Base-by-base conservation (phyloP, 2,329 filamentous ascomycete species). In the Pseudophaeomoniella oleicola region DNA sequence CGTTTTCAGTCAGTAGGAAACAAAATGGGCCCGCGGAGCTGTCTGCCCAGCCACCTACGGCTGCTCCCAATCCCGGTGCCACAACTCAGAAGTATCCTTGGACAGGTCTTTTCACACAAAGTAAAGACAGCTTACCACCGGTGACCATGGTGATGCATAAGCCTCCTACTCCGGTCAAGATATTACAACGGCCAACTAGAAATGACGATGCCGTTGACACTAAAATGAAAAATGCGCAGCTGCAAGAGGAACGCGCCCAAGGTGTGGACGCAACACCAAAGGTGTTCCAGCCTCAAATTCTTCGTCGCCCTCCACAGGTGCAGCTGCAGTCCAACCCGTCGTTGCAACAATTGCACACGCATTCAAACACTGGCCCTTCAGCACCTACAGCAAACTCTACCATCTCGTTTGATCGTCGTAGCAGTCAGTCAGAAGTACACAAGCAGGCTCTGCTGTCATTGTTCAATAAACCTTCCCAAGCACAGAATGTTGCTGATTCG, bases 381-480 rank as follows among this genome's bases (percentile, higher is more conserved):
- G 10, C 35, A 16, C 19, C 18, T 16, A 32, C 35, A 10, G 27
- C 18, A 11, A 11, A 30, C 13, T 15, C 30, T 34, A 6, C 31
- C 12, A 38, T 35, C 6, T 15, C 36, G 4, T 18, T 13, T 14
- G 53, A 59, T 43, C 59, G 53, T 32, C 55, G 56, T 5, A 52
- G 55, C n/a, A 59, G 50, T 33, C 62, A 64, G 43, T 56, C 59
- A 12, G 41, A 46, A n/a, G 54, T 60, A 12, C 66, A 69, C 37
- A 65, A 62, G 41, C 62, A 68, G 43, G 53, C 57, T 3, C 52
- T 71, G 3, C 60, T 83, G 10, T 79, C 76, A 4, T 65, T 83
- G 2, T 81, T 83, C 48, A 68, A 71, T 16, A 72, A 71, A 47
- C 37, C 52, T 12, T 38, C 42, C 18, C 48, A 18, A 40, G 37